Percentiles rank a stretch among this genome's conserved stretches.
These are phyloP conservation scores for Mariannaea elegans DNA, from an alignment of 2,329 filamentous ascomycete species.

Conservation along the genomic window DNA sequence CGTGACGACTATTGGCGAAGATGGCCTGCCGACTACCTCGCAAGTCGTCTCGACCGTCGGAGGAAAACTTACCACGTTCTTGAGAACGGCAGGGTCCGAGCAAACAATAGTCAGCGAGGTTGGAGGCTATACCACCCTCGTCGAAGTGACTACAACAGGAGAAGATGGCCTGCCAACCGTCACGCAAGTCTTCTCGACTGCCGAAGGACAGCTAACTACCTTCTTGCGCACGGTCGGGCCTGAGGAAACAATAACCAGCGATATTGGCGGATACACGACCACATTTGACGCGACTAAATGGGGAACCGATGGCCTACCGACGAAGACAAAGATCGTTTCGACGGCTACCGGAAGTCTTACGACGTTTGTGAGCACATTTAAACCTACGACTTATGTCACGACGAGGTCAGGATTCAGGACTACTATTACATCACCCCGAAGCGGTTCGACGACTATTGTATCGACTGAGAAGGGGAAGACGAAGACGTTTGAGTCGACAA, in stretches of 20 bases:
- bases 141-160: neutral
- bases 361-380: constrained; percentile 24
- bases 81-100: neutral
- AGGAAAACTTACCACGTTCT: neutral
- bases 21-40: constrained; percentile 26
- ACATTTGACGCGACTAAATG: constrained; percentile 1
- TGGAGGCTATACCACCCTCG: constrained; percentile 1
- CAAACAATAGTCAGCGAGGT: neutral
- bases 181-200: neutral
- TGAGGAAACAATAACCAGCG: constrained; percentile 7
- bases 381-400: constrained; percentile 28
- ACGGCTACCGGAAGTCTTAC: constrained; percentile 9
- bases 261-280: constrained; percentile 1
- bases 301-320: neutral
- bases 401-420: constrained; percentile 10
- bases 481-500: constrained; percentile 28
- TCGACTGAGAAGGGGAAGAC: constrained; percentile 34
- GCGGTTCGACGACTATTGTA: constrained; percentile 29
- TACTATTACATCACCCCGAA: constrained; percentile 31
- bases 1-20: constrained; percentile 17
- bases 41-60: constrained; percentile 24
- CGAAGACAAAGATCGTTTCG: constrained; percentile 1
- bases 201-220: constrained; percentile 11
- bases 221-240: constrained; percentile 22
- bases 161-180: neutral